Evolutionary conservation across 2,329 filamentous ascomycete species (phyloP), one percentile per base, ranked within the genome.

Genomic region (Diaporthe humulicola): DNA sequence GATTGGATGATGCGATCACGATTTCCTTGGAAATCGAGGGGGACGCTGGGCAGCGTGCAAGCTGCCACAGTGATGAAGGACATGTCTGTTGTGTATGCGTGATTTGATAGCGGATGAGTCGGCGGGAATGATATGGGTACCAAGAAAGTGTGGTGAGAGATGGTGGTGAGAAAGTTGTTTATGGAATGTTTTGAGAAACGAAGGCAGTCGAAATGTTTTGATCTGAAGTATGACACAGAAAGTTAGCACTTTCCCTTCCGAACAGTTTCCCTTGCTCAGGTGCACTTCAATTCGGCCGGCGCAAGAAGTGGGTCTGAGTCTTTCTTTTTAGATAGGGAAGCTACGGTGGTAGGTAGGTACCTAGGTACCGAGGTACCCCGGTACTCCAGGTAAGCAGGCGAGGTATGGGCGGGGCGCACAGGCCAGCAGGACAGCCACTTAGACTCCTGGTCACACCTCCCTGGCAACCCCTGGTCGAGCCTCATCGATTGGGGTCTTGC

Each of bases 21-120:
- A 79, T 94, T 94, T 50, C 91, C 92, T 76, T 89, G 86, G 78
- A 90, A 93, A 79, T 93, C 91, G 10, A 93, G 86, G 12, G 89
- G 81, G 12, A 84, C 80, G 56, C 83, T 84, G 15, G 81, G 80
- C 25, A 83, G 74, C 22, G 83, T 83, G 25, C 81, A 81, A 33
- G 83, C 82, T 3, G 83, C 83, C 36, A 85, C 81, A 4, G 82
- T 83, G 40, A 85, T 76, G 60, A 80, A 82, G 3, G 77, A 77
- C 81, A 82, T 82, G 33, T 19, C 50, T 57, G 28, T 10, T 42
- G 40, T 19, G 22, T 28, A 10, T 25, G 12, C 10, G 14, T 36
- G 28, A 42, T 25, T 48, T 38, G 3, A 48, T 3, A 33, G 25
- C 14, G 25, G 10, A 15, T n/a, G 19, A 36, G 67, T 28, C 33